Conservation (phyloP, 2,329 filamentous ascomycete species). For the Exophiala dermatitidis region DNA sequence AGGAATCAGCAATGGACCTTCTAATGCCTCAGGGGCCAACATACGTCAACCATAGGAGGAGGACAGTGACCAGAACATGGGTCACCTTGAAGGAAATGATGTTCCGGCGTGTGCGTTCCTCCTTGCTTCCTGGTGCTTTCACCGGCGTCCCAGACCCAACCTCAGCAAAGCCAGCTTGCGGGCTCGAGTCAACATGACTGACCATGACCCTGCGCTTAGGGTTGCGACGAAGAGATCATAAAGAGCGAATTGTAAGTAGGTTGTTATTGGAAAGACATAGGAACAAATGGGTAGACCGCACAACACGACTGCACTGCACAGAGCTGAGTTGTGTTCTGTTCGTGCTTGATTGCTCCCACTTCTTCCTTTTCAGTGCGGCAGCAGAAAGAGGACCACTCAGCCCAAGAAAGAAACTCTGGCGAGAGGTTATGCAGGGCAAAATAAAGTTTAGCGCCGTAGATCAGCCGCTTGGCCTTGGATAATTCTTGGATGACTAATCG, state of each 20-base stretch:
- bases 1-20: conserved; percentile 7
- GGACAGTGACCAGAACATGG: conserved; percentile 23
- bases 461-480: conserved; percentile 1
- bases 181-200: conserved; percentile 4
- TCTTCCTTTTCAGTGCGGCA: neutral
- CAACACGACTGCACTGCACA: neutral
- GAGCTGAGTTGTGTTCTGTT: neutral
- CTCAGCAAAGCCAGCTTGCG: conserved; percentile 7
- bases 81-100: conserved; percentile 26
- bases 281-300: neutral
- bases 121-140: conserved; percentile 1
- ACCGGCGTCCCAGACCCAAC: conserved; percentile 1
- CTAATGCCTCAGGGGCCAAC: neutral
- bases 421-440: neutral
- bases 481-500: neutral
- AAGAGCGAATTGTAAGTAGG: neutral
- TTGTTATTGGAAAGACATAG: conserved; percentile 2
- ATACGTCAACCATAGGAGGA: conserved; percentile 27
- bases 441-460: conserved; percentile 8
- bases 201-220: conserved; percentile 13
- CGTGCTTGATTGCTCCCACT: neutral
- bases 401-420: neutral
- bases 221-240: neutral
- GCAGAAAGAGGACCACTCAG: neutral
- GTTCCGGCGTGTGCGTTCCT: conserved; percentile 13